phyloP scores from a whole-genome alignment of 345 rosid species.

The Eucalyptus paniculata region DNA sequence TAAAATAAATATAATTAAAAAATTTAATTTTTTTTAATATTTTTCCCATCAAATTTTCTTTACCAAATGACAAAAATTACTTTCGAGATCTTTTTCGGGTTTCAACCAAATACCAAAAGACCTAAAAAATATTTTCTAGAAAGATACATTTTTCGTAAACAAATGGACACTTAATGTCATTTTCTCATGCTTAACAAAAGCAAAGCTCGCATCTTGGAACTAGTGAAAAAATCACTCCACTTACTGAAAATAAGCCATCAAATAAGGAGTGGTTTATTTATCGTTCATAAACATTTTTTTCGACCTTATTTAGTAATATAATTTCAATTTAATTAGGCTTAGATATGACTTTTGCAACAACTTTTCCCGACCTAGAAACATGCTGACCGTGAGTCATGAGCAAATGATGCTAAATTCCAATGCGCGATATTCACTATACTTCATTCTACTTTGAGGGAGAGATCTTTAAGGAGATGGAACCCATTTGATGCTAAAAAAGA shows the following conservation, averaged over 20 bases:
- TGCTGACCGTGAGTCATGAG: neutral
- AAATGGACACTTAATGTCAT: accelerated
- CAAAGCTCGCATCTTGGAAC: accelerated
- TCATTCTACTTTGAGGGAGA: neutral
- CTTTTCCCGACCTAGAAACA: neutral
- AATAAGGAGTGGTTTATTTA: neutral
- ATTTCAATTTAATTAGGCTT: neutral
- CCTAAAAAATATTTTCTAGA: too few species aligned
- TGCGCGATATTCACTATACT: neutral
- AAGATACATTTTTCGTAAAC: accelerated
- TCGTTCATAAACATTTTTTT: neutral
- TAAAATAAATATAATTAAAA: too few species aligned
- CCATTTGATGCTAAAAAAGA: too few species aligned
- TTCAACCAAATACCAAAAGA: too few species aligned
- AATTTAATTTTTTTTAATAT: too few species aligned
- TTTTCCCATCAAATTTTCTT: too few species aligned
- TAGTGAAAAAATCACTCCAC: neutral
- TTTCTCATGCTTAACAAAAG: neutral
- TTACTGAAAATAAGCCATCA: neutral
- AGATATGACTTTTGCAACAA: neutral
- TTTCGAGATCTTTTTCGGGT: too few species aligned
- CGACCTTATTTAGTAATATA: neutral
- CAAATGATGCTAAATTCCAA: neutral
- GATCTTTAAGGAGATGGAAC: too few species aligned
- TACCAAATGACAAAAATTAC: too few species aligned